Percentiles rank a stretch among this genome's conserved stretches.
Evolutionary conservation across 371 early-diverging fungal species (phyloP).

Genomic region (Dichotomocladium elegans): DNA sequence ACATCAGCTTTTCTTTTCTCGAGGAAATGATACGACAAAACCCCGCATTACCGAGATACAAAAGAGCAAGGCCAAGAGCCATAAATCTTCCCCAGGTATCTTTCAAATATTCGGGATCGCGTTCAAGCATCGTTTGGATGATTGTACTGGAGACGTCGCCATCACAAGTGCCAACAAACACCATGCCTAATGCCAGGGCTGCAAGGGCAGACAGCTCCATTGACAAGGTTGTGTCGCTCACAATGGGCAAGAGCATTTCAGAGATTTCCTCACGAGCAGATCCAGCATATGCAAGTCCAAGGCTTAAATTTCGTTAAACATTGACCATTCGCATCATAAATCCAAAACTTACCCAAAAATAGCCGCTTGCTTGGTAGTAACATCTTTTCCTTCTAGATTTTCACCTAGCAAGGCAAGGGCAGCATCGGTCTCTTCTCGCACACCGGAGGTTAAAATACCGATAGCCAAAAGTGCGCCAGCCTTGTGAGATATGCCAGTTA

Average conservation of each 20-base stretch:
- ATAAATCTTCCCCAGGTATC: conserved; percentile 85
- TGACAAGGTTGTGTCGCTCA: conserved; percentile 78
- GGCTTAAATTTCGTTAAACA: conserved; percentile 32
- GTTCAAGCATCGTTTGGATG: conserved; percentile 93
- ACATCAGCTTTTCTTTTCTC: too few relatives aligned
- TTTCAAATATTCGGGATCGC: conserved; percentile 79
- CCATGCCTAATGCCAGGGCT: conserved; percentile 86
- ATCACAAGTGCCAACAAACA: conserved; percentile 89
- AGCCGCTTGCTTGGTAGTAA: conserved; percentile 54
- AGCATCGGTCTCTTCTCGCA: conserved; percentile 90
- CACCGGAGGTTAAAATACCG: conserved; percentile 87
- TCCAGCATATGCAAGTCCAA: conserved; percentile 96
- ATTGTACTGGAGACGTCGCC: conserved; percentile 91
- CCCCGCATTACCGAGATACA: conserved; percentile 70
- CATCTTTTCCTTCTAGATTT: conserved; percentile 60
- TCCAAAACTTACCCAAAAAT: conserved; percentile 61
- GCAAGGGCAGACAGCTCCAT: conserved; percentile 92
- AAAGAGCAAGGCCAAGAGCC: conserved; percentile 87
- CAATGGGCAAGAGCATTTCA: conserved; percentile 80
- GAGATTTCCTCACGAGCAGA: conserved; percentile 81
- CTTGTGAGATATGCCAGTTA: conserved; percentile 13
- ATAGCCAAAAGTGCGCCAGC: conserved; percentile 96
- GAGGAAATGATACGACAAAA: not conserved
- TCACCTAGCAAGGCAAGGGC: conserved; percentile 91
- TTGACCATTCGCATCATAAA: not conserved